Evolutionary conservation across 148 eudicot genomes (phyloP), one percentile per base, ranked within the genome.

Genomic region (Camellia lanceoleosa): DNA sequence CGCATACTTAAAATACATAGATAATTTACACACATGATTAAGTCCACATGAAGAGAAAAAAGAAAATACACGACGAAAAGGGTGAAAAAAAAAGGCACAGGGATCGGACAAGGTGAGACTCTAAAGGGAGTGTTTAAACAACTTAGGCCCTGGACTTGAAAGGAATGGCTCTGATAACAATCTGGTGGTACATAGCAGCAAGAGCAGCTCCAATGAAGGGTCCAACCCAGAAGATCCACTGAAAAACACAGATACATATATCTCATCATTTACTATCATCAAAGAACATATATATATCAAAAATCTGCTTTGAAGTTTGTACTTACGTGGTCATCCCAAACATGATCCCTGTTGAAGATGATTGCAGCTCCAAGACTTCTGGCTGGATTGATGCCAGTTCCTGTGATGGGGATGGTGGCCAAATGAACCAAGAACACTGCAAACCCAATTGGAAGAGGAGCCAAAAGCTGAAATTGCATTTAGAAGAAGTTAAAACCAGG

Each of bases 201-300:
- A 92, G 92, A 41, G 92, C 91, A 79, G 97, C 97, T 88, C 97
- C 97, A 18, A 89, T 91, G 90, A 92, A 90, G 16, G 97, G 97
- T 83, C 97, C 97, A 7, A 92, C 97, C 97, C 97, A 92, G 88
- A 93, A 93, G 78, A 93, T 87, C 97, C 97, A 93, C 97, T 93
- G 88, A 68, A 78, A 30, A 30, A 30, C 38, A 30, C 38, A 30
- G 38, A 30, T 30, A 30, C 38, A 30, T 30, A 30, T 30, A 30
- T 30, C 19, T 75, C 6, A 43, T 8, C 30, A 56, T 46, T 5
- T 15, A 62, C 60, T 47, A 23, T 7, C 6, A 55, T 61, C 23
- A 61, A 75, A 16, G 56, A 30, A 44, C 74, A 71, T 71, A 38
- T 30, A 0, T 30, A 30, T 30, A 30, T 30, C 38, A 30, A 30